Evolutionary conservation across 1,284 basidiomycete genomes (phyloP).

Genomic region (Thecaphora thlaspeos): DNA sequence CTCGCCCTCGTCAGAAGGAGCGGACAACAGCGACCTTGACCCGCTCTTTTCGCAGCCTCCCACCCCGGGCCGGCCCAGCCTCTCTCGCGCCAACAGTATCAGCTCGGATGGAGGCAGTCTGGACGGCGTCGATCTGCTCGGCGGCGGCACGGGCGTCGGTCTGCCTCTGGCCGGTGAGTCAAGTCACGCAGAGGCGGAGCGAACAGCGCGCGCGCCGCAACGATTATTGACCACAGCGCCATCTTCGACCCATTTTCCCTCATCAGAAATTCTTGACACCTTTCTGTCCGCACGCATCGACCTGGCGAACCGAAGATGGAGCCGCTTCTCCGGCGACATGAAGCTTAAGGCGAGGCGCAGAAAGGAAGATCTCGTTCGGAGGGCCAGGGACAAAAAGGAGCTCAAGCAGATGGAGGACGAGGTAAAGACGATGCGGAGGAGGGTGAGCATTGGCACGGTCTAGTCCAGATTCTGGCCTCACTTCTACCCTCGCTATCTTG

Average conservation of each 20-base stretch:
- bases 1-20: too few relatives aligned
- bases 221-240: not conserved
- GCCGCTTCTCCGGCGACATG: constrained; percentile 78
- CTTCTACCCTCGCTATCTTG: too few relatives aligned
- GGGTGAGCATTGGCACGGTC: constrained; percentile 60
- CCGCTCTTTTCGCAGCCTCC: not conserved
- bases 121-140: constrained; percentile 31
- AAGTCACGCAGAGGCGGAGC: too few relatives aligned
- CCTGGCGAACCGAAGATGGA: constrained; percentile 78
- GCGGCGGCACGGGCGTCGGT: constrained; percentile 4
- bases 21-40: too few relatives aligned
- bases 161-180: constrained; percentile 16
- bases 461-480: constrained; percentile 13
- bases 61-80: not conserved
- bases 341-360: constrained; percentile 67
- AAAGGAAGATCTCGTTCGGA: constrained; percentile 67
- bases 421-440: constrained; percentile 73
- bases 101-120: not conserved
- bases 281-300: constrained; percentile 87
- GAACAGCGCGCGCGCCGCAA: too few relatives aligned
- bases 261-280: constrained; percentile 65
- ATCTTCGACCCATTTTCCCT: not conserved
- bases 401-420: constrained; percentile 74
- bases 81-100: not conserved
- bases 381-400: constrained; percentile 64